Percentiles rank a stretch among this genome's conserved stretches.
phyloP scores from a whole-genome alignment of 371 early-diverging fungal species.

The Zychaea mexicana region DNA sequence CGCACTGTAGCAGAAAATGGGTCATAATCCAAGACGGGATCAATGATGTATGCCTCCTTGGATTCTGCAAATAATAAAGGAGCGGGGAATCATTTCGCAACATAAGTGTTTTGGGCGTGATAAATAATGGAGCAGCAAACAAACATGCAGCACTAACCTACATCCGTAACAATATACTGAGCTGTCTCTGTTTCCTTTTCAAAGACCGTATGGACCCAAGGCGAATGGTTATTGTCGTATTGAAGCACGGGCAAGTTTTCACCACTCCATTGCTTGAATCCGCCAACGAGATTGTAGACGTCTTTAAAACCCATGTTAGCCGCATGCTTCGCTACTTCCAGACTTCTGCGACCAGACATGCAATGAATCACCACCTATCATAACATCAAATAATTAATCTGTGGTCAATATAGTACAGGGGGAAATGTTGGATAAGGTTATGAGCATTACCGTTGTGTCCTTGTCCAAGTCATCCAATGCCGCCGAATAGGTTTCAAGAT shows the following conservation, averaged over 20 bases:
- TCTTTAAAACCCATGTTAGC: conserved; percentile 31
- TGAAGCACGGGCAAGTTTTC: conserved; percentile 34
- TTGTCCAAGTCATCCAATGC: conserved; percentile 1
- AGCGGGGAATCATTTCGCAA: conserved; percentile 48
- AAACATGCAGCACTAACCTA: too few relatives aligned
- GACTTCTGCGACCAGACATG: conserved; percentile 43
- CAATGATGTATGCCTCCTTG: conserved; percentile 44
- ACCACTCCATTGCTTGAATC: conserved; percentile 35
- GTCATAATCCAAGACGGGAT: conserved; percentile 48
- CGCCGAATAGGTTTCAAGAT: background rate
- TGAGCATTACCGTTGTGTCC: background rate
- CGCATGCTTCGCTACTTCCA: conserved; percentile 29
- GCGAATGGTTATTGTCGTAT: conserved; percentile 46
- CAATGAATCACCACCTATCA: conserved; percentile 42
- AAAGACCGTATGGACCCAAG: conserved; percentile 47
- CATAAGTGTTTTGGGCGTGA: too few relatives aligned
- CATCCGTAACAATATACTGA: conserved; percentile 44
- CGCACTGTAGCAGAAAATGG: conserved; percentile 34
- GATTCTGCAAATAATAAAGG: conserved; percentile 20
- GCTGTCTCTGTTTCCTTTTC: conserved; percentile 49
- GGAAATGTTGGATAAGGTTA: too few relatives aligned
- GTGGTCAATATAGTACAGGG: background rate
- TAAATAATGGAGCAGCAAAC: too few relatives aligned
- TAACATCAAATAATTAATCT: background rate
- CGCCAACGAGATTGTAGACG: conserved; percentile 37